Conservation (phyloP, 371 early-diverging fungal genomes). For the Syncephalastrum contaminatum region DNA sequence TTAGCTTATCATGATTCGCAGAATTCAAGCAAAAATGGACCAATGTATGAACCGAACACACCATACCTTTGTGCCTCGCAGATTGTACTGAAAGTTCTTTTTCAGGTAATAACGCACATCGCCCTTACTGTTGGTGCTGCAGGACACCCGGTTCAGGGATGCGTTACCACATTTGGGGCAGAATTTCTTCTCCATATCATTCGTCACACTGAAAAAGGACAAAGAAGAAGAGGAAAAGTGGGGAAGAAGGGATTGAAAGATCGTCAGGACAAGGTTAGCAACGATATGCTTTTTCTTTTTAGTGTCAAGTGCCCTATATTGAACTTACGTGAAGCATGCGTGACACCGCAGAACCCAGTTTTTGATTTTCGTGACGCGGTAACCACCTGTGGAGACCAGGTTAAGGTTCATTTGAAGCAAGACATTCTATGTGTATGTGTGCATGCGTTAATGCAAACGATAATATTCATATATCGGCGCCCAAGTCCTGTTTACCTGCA, state of each 20-base stretch:
- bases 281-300: slow-evolving; percentile 1
- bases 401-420: slow-evolving; percentile 89
- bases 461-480: not conserved
- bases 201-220: slow-evolving; percentile 58
- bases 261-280: not conserved
- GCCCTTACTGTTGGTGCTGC: slow-evolving; percentile 80
- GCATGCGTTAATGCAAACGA: slow-evolving; percentile 7
- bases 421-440: slow-evolving; percentile 63
- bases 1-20: too few relatives aligned
- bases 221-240: not conserved
- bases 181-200: slow-evolving; percentile 88
- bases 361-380: slow-evolving; percentile 75
- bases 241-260: not conserved
- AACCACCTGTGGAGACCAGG: slow-evolving; percentile 84
- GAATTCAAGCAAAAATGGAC: too few relatives aligned
- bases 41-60: not conserved
- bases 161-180: slow-evolving; percentile 92
- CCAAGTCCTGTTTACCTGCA: slow-evolving; percentile 65
- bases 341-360: slow-evolving; percentile 94
- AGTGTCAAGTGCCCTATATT: not conserved
- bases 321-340: slow-evolving; percentile 84
- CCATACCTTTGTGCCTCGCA: slow-evolving; percentile 82
- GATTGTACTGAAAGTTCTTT: slow-evolving; percentile 86
- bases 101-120: slow-evolving; percentile 82
- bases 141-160: slow-evolving; percentile 84